These are phyloP conservation scores for Dipteronia dyeriana DNA, from an alignment of 345 rosid genomes.

Conservation along the genomic window DNA sequence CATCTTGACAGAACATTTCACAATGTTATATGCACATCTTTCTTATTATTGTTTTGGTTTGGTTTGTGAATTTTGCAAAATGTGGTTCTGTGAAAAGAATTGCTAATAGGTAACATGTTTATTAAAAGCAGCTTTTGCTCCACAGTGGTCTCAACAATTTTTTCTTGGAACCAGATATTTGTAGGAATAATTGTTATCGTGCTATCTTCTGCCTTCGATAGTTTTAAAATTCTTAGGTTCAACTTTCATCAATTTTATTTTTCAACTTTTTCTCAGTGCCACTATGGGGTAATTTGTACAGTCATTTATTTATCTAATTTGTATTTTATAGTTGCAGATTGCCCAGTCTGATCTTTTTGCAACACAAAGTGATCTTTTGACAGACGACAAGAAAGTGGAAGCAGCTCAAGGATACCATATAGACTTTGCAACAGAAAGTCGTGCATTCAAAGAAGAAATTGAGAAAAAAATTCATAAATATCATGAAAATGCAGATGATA, in stretches of 20 bases:
- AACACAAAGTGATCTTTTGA: slow-evolving; percentile 15
- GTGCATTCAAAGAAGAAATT: not conserved
- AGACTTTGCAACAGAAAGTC: not conserved
- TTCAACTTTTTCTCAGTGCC: not conserved
- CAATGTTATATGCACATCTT: not conserved
- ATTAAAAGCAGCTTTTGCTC: not conserved
- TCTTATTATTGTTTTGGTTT: too few species aligned
- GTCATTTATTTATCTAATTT: not conserved
- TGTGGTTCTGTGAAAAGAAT: not conserved
- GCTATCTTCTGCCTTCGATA: not conserved
- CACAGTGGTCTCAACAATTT: not conserved
- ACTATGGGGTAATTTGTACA: slow-evolving; percentile 16
- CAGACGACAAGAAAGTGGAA: slow-evolving; percentile 1
- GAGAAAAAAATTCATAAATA: not conserved
- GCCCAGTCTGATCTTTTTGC: slow-evolving; percentile 13
- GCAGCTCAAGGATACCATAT: not conserved
- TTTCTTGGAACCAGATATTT: slow-evolving; percentile 8
- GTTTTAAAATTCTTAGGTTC: not conserved
- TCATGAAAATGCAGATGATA: slow-evolving; percentile 15
- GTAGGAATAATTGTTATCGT: not conserved
- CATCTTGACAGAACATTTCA: not conserved
- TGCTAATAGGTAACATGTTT: not conserved
- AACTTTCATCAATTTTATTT: not conserved
- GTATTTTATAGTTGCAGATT: slow-evolving; percentile 18
- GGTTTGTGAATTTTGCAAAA: slow-evolving; percentile 2